Base-by-base conservation (phyloP, 805 yeast genomes). In the Candida namnaoensis region DNA sequence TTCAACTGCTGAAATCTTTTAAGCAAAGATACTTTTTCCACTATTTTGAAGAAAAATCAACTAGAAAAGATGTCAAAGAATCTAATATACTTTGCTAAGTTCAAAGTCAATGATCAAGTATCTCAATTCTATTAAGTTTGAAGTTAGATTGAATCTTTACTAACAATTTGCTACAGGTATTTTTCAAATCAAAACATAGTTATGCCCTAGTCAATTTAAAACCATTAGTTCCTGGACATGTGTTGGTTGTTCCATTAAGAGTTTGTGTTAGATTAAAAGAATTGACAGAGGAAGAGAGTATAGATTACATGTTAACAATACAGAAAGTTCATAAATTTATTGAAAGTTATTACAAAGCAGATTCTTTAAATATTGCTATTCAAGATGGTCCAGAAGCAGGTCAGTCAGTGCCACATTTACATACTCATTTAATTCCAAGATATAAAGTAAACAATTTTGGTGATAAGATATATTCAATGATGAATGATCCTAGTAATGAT, bases 341-440 rank as follows among this genome's bases (percentile, higher is more conserved):
- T 13, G 80, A 73, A 47, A 54, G 69, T 43, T 65, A 71, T 11
- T 93, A 80, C 58, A 71, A 79, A 32, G 95, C 96, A 2, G 95
- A 90, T 50, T 70, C 95, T 1, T 56, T 88, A 45, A 95, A 95
- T 56, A 72, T 93, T 34, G 91, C 97, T 10, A 87, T 95, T 44
- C 99, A 93, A 59, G 99, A 93, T 58, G 99, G 99, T 0, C 85
- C 88, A 0, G 88, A 88, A 39, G 91, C 97, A 1, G 99, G 99
- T 4, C 99, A 93, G 58, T 77, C 90, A n/a, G 81, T 93, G 3
- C 95, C 97, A 5, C 99, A 93, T 61, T 71, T 91, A 27, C 99
- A 93, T 60, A 83, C 96, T 19, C 99, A 93, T 58, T 64, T 93
- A 15, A 88, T 93, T 19, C 99, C 99, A 7, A 71, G 99, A 35